Conservation (phyloP, 2,329 filamentous ascomycete species). For the Sporothrix globosa region DNA sequence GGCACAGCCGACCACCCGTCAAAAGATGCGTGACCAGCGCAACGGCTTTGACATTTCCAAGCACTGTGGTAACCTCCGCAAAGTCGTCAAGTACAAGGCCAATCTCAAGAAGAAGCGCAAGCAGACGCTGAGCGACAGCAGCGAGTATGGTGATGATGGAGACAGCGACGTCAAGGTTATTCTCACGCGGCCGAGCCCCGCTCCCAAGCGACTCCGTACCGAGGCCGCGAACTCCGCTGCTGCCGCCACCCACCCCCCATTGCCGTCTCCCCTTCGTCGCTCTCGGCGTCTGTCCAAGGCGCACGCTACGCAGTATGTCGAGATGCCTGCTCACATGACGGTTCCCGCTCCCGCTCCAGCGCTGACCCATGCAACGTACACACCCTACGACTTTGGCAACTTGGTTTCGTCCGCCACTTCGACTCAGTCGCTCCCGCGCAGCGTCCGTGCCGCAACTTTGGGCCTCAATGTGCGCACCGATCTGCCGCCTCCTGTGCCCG, state of each 20-base stretch:
- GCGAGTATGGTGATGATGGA: background rate
- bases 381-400: background rate
- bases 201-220: background rate
- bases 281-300: constrained; percentile 24
- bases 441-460: background rate
- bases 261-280: constrained; percentile 17
- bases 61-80: constrained; percentile 34
- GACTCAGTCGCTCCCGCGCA: background rate
- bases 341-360: background rate
- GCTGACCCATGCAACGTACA: background rate
- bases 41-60: constrained; percentile 34
- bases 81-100: constrained; percentile 10
- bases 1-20: constrained; percentile 34
- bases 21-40: constrained; percentile 32
- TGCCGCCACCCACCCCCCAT: background rate
- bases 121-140: constrained; percentile 1
- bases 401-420: background rate
- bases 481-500: background rate
- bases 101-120: constrained; percentile 25
- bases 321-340: background rate
- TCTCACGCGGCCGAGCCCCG: background rate
- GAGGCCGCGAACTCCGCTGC: background rate
- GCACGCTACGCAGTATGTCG: background rate
- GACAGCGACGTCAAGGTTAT: constrained; percentile 8
- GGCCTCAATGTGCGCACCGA: constrained; percentile 20